Evolutionary conservation across 2,329 filamentous ascomycete species (phyloP).

Genomic region (Ophiostoma sp.): DNA sequence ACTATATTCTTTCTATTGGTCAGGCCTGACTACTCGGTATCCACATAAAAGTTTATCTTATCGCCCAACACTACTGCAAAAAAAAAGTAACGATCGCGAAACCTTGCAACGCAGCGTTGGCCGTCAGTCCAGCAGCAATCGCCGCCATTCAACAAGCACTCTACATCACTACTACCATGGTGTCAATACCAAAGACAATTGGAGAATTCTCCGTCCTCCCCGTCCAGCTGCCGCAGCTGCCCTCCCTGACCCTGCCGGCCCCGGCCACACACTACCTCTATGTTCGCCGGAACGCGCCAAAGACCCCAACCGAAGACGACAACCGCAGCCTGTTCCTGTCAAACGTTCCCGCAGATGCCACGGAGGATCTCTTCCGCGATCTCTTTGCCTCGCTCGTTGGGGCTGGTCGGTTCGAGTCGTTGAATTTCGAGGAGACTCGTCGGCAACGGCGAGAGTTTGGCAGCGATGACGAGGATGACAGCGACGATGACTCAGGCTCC

Average conservation of each 20-base stretch:
- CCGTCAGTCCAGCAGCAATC: background rate
- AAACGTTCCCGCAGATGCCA: conserved; percentile 81
- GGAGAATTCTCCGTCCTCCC: conserved; percentile 66
- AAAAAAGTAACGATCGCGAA: conserved; percentile 15
- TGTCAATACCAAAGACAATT: conserved; percentile 33
- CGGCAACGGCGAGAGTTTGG: conserved; percentile 30
- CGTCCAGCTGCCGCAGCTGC: conserved; percentile 58
- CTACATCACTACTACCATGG: conserved; percentile 31
- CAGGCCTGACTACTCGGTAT: too few relatives aligned
- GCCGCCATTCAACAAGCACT: background rate
- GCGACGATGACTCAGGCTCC: background rate
- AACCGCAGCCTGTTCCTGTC: conserved; percentile 81
- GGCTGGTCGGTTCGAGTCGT: conserved; percentile 69
- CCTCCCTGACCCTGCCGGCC: conserved; percentile 50
- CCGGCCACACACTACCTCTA: conserved; percentile 76
- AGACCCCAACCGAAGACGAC: conserved; percentile 67
- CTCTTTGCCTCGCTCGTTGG: conserved; percentile 72
- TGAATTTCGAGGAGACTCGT: conserved; percentile 65
- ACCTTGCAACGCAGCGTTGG: background rate
- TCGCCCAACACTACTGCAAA: background rate
- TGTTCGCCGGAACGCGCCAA: conserved; percentile 75
- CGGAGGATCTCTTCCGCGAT: conserved; percentile 66
- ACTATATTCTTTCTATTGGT: background rate
- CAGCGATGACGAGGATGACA: conserved; percentile 3
- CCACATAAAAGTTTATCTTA: conserved; percentile 23